phyloP scores from a whole-genome alignment of 1,284 basidiomycete genomes.

The Spongispora temasekensis region DNA sequence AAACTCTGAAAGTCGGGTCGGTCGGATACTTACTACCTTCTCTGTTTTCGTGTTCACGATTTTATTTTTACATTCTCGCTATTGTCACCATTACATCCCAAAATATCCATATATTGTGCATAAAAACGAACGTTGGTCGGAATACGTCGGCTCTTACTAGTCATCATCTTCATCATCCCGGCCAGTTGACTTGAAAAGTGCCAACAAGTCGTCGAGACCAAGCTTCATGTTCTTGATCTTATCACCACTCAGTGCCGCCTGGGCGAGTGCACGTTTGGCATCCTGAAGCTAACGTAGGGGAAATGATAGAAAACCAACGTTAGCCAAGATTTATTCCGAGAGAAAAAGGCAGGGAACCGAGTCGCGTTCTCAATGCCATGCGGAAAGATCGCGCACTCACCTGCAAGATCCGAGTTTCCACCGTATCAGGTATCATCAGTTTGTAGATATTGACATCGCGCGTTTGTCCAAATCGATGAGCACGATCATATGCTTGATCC shows the following conservation, averaged over 20 bases:
- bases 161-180: conserved; percentile 57
- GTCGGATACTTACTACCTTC: too few relatives aligned
- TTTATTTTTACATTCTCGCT: too few relatives aligned
- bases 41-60: too few relatives aligned
- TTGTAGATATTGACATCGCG: conserved; percentile 92
- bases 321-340: not conserved
- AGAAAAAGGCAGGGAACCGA: not conserved
- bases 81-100: not conserved
- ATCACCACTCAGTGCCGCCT: conserved; percentile 86
- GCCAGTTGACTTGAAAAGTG: conserved; percentile 64
- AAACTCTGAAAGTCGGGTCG: too few relatives aligned
- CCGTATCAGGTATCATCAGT: conserved; percentile 84
- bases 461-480: conserved; percentile 87
- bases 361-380: not conserved
- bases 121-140: not conserved
- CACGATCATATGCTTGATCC: conserved; percentile 94
- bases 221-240: conserved; percentile 85
- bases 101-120: not conserved
- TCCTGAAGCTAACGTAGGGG: conserved; percentile 64
- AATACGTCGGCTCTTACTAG: conserved; percentile 13
- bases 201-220: conserved; percentile 82
- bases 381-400: conserved; percentile 34
- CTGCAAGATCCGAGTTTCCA: conserved; percentile 86
- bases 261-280: conserved; percentile 83
- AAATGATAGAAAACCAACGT: not conserved